Evolutionary conservation across 306 rosid genomes (phyloP), one percentile per base, ranked within the genome.

Genomic region (Corylus americana): DNA sequence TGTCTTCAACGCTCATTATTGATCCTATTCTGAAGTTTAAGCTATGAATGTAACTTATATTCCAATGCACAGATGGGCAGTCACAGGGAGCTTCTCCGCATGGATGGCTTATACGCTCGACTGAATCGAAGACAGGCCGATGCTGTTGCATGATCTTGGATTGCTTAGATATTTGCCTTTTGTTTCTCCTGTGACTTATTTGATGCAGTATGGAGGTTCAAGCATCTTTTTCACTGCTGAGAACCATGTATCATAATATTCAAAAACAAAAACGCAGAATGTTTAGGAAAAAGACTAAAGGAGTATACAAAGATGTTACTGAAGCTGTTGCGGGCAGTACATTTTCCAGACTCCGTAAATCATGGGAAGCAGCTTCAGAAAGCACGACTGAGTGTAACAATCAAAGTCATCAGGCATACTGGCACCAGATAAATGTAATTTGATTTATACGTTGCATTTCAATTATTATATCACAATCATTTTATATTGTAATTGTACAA

Each of bases 81-180:
- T 83, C 98, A 95, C 85, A 85, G 80, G 76, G 98, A 91, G 79
- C 97, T 95, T 81, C 93, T 95, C 51, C 45, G 79, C 44, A 85
- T 86, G 71, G 96, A 87, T 79, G 97, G 98, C 74, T 29, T 92
- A 50, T 94, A 92, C 78, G 97, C 98, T 13, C 87, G 92, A 81
- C 77, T 92, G 81, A 87, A 79, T 8, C 88, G 95, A 84, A 91
- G 87, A 77, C 98, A 94, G 77, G 92, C 93, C 44, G 98, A 94
- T 73, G 93, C 92, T 11, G 80, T 91, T 81, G 86, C 89, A 53
- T 92, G 86, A 92, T 76, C 71, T 80, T 79, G 61, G 59, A 74
- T 71, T n/a, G 20, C 58, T 55, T 55, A 25, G 48, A 53, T 13
- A 35, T 25, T 18, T 8, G 0, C 39, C n/a, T 76, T 82, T 75